A percentile compares a stretch with the other conserved stretches of the same genome.
These are phyloP conservation scores for Calycina herbarum DNA, from an alignment of 2,329 filamentous ascomycete genomes.

Conservation along the genomic window DNA sequence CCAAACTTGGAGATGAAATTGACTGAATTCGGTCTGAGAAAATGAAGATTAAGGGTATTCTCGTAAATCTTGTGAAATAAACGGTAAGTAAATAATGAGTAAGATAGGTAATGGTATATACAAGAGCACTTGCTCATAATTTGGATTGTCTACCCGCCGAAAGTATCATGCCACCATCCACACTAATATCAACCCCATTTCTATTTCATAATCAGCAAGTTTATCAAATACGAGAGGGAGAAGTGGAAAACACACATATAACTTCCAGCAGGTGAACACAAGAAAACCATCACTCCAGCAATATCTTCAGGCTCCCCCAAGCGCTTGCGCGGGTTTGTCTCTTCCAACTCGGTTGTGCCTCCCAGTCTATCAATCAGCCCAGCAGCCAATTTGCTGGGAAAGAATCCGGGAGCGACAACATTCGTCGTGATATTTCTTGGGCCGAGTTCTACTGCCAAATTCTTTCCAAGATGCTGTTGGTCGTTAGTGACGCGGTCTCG, in stretches of 20 bases:
- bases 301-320: conserved; percentile 60
- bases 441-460: conserved; percentile 69
- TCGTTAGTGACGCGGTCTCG: conserved; percentile 22
- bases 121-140: conserved; percentile 15
- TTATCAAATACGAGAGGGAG: not conserved
- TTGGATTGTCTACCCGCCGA: conserved; percentile 21
- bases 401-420: conserved; percentile 67
- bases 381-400: conserved; percentile 66
- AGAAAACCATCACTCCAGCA: conserved; percentile 58
- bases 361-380: conserved; percentile 63
- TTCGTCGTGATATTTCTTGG: conserved; percentile 66
- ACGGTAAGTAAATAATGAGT: not conserved
- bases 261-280: conserved; percentile 52
- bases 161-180: conserved; percentile 35
- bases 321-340: conserved; percentile 53
- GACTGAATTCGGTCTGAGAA: not conserved
- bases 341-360: conserved; percentile 52
- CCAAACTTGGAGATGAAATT: not conserved
- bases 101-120: not conserved
- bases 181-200: conserved; percentile 41
- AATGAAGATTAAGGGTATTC: not conserved
- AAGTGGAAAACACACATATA: conserved; percentile 44
- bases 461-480: conserved; percentile 59
- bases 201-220: conserved; percentile 25
- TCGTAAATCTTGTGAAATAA: not conserved